These are phyloP conservation scores for Flaveria linearis DNA, from an alignment of 129 eudicot species.

Conservation along the genomic window DNA sequence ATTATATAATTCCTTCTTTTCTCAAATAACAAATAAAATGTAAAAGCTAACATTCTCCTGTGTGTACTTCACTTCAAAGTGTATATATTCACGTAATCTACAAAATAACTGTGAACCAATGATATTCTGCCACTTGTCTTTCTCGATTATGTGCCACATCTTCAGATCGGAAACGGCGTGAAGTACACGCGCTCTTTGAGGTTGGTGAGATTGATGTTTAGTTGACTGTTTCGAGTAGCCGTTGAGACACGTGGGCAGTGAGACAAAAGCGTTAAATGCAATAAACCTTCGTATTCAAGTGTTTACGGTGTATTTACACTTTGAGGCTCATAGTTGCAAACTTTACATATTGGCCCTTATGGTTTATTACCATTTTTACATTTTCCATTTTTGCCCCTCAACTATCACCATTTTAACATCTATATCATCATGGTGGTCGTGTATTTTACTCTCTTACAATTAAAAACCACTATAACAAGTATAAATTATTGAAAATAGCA, in stretches of 20 bases:
- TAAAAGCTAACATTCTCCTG: no score
- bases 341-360: neutral
- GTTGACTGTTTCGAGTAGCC: slow-evolving; percentile 29
- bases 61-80: no score
- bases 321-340: slow-evolving; percentile 7
- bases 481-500: no score
- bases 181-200: neutral
- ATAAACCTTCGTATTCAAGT: neutral
- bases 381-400: neutral
- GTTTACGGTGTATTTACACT: slow-evolving; percentile 12
- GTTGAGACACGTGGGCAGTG: slow-evolving; percentile 19
- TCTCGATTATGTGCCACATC: neutral
- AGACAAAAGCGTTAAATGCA: neutral
- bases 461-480: no score
- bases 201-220: slow-evolving; percentile 24
- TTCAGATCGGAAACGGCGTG: neutral
- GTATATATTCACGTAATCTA: neutral
- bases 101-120: neutral
- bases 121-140: neutral
- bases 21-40: no score
- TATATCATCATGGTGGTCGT: no score
- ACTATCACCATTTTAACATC: neutral
- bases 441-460: no score
- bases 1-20: no score
- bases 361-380: neutral